Evolutionary conservation across 331 rosid species (phyloP), one percentile per base, ranked within the genome.

Genomic region (Telfairia occidentalis): DNA sequence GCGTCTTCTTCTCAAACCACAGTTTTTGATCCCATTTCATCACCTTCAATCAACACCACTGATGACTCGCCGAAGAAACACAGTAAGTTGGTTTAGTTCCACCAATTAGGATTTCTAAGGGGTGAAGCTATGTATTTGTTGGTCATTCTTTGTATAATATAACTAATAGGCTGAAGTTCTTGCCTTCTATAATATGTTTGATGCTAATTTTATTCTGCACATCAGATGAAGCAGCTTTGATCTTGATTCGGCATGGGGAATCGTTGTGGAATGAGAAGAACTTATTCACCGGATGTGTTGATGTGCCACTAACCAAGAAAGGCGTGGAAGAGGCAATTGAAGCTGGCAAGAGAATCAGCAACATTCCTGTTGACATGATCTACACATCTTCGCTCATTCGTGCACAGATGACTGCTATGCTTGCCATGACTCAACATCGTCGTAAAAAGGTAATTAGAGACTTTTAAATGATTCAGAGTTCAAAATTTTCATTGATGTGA

Each of bases 361-460:
- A 86, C 82, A 90, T 95, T 80, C 99, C 99, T 45, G 83, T 95
- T 40, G 99, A 95, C 85, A 83, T 88, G 84, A 92, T 95, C 86
- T 95, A 84, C 78, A 90, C 97, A 24, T 95, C 99, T 74, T 88
- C 99, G 43, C 86, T 95, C 82, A 92, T 95, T 79, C 97, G 99
- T 46, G 99, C 99, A 19, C 99, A 92, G 81, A 92, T 95, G 99
- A 95, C 99, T 70, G 99, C 99, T 50, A 95, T 95, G 99, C 99
- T 92, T 78, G 97, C 97, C 67, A 95, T 95, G 99, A 91, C 99
- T 60, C 97, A 95, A 81, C 97, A 95, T 74, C 96, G 97, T 21
- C 92, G 97, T 19, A 85, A 23, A 77, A 95, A 95, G 97, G 99
- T 95, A 86, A 79, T 18, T 10, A 26, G 78, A 37, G 53, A 24